A percentile compares a stretch with the other conserved stretches of the same genome.
Evolutionary conservation across 1,284 basidiomycete species (phyloP).

Genomic region (Fistulina hepatica): DNA sequence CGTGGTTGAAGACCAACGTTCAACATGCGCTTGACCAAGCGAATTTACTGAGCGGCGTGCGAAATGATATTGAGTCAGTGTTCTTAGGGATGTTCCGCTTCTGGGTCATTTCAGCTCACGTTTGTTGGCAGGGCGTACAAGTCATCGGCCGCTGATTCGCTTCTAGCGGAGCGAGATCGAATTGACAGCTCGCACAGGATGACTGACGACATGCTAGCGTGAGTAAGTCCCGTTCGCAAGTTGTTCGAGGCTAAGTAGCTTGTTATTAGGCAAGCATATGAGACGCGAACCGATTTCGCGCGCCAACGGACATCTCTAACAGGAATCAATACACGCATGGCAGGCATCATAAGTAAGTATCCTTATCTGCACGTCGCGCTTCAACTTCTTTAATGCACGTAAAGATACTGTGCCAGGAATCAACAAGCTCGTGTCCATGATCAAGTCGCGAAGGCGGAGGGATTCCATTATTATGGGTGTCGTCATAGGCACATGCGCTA

Average conservation of each 20-base stretch:
- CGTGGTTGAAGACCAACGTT: constrained; percentile 53
- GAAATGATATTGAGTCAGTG: constrained; percentile 88
- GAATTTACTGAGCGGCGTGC: constrained; percentile 82
- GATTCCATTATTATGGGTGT: constrained; percentile 87
- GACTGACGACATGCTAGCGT: constrained; percentile 91
- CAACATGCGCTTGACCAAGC: constrained; percentile 77
- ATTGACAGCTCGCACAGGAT: constrained; percentile 92
- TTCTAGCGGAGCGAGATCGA: constrained; percentile 78
- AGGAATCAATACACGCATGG: constrained; percentile 77
- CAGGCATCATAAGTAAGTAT: constrained; percentile 65
- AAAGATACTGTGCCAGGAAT: constrained; percentile 86
- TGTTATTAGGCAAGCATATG: constrained; percentile 81
- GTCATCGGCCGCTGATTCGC: constrained; percentile 75
- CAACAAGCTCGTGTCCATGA: constrained; percentile 86
- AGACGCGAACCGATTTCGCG: constrained; percentile 91
- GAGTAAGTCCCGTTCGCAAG: constrained; percentile 19
- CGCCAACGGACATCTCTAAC: constrained; percentile 69
- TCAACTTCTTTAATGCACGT: constrained; percentile 5
- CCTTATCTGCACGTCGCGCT: too few species aligned
- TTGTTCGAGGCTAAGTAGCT: constrained; percentile 7
- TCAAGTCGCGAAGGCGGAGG: constrained; percentile 79
- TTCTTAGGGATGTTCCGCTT: constrained; percentile 1
- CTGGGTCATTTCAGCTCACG: constrained; percentile 2
- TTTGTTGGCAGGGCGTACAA: constrained; percentile 80
- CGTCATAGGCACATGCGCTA: constrained; percentile 74